These are phyloP conservation scores for Venturia oleaginea DNA, from an alignment of 2,329 filamentous ascomycete genomes.

Conservation along the genomic window DNA sequence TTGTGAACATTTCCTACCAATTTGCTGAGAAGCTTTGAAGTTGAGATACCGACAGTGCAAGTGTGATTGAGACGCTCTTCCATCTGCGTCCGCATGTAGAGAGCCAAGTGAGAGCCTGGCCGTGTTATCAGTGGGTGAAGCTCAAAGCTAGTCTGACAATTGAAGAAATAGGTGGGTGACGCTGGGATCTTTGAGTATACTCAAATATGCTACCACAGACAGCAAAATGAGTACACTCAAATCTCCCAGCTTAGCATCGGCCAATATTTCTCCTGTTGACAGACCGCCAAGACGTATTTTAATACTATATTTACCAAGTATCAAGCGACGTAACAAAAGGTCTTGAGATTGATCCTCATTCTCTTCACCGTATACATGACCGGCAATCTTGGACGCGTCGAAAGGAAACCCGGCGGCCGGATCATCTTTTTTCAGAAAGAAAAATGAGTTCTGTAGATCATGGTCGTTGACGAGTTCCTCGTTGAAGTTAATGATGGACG, in stretches of 20 bases:
- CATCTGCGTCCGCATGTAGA: constrained; percentile 61
- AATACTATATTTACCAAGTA: neutral
- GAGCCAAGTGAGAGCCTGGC: constrained; percentile 60
- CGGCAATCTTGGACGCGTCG: constrained; percentile 60
- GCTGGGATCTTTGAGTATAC: constrained; percentile 22
- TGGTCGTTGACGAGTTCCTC: constrained; percentile 57
- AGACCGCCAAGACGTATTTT: constrained; percentile 14
- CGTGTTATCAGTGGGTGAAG: constrained; percentile 40
- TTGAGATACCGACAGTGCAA: constrained; percentile 77
- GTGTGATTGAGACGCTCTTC: constrained; percentile 76
- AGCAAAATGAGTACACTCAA: neutral
- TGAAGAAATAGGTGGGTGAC: constrained; percentile 30
- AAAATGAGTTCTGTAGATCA: constrained; percentile 62
- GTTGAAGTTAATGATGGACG: constrained; percentile 80
- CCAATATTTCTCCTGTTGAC: constrained; percentile 12
- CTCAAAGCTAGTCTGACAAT: constrained; percentile 25
- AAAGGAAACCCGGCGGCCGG: constrained; percentile 74
- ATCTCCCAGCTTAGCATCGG: constrained; percentile 20
- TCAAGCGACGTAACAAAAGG: constrained; percentile 5
- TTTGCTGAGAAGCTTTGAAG: constrained; percentile 79
- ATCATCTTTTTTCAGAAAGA: constrained; percentile 62
- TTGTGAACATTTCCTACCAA: constrained; percentile 78
- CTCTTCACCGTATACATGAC: constrained; percentile 47
- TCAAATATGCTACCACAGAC: neutral
- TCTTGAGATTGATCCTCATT: neutral